phyloP scores from a whole-genome alignment of 345 rosid species.

The Linum usitatissimum region DNA sequence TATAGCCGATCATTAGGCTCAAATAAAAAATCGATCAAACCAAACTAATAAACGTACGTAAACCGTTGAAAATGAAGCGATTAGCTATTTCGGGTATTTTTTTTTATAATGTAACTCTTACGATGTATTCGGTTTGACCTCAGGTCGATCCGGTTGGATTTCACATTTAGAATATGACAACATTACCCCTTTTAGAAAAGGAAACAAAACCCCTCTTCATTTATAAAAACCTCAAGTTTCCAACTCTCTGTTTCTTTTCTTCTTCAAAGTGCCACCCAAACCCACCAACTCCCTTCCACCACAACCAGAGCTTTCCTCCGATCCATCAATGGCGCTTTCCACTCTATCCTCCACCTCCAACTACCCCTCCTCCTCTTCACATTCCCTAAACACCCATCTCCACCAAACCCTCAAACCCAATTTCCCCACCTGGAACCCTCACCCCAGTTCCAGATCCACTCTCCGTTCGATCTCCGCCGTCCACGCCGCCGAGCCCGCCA shows the following conservation, averaged over 20 bases:
- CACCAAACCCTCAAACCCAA: background rate
- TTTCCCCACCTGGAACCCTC: background rate
- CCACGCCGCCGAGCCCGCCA: background rate
- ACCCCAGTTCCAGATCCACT: background rate
- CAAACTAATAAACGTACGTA: too few relatives aligned
- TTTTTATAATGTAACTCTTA: too few relatives aligned
- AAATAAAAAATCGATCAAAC: too few relatives aligned
- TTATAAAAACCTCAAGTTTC: background rate
- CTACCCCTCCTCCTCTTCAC: background rate
- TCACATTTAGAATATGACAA: too few relatives aligned
- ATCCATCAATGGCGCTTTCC: background rate
- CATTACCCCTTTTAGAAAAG: too few relatives aligned
- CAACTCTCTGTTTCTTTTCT: too few relatives aligned
- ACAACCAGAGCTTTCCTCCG: background rate
- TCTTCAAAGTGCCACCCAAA: background rate
- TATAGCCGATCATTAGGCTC: too few relatives aligned
- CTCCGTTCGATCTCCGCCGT: background rate
- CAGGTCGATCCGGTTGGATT: too few relatives aligned
- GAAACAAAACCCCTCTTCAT: background rate
- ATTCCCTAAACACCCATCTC: background rate
- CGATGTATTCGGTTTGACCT: too few relatives aligned
- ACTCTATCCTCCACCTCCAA: background rate
- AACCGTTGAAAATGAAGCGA: too few relatives aligned
- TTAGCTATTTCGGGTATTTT: too few relatives aligned
- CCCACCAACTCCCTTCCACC: background rate